Evolutionary conservation across 176 grass and related monocot species (phyloP), one percentile per base, ranked within the genome.

Genomic region (Aegilops umbellulata): DNA sequence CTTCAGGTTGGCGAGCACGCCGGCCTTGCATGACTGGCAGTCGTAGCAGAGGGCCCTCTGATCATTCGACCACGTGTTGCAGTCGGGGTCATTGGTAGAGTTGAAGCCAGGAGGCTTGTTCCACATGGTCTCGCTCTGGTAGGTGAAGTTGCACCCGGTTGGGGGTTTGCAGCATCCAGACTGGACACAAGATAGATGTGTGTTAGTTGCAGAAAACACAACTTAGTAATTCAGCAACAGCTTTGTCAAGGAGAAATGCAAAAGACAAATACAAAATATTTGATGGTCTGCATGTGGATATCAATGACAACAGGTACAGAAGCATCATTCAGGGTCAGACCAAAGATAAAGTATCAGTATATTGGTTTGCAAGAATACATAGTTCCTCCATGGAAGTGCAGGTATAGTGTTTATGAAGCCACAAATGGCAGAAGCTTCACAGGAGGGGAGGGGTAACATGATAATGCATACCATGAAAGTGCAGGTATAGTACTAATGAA

Each of bases 121-220:
- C 90, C 92, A 98, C 20, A 92, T 4, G 2, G 88, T 95, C 68
- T 92, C 76, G 1, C 86, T 95, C 84, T 47, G 30, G 22, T 94
- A 95, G 16, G 11, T 58, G 75, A 94, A 98, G 88, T 94, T 91
- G 88, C 96, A 98, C 19, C 84, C 90, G 0, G 90, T 98, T 3
- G 93, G 92, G 27, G 96, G 93, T 57, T 95, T 95, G 82, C 92
- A 95, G 83, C 96, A 98, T 36, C 90, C 93, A 11, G 93, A 94
- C 93, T 94, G 84, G 39, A 74, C 55, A 90, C 1, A 60, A 86
- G 3, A 29, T 44, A 70, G 16, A 14, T 51, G 35, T 23, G 49
- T 23, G 49, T 87, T 65, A 84, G 81, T 49, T 77, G 38, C 13
- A 85, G 4, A 41, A 80, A 53, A 64, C 57, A 34, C 19, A 42